Evolutionary conservation across 768 basidiomycete genomes (phyloP).

Genomic region (Sarcodon aspratus): DNA sequence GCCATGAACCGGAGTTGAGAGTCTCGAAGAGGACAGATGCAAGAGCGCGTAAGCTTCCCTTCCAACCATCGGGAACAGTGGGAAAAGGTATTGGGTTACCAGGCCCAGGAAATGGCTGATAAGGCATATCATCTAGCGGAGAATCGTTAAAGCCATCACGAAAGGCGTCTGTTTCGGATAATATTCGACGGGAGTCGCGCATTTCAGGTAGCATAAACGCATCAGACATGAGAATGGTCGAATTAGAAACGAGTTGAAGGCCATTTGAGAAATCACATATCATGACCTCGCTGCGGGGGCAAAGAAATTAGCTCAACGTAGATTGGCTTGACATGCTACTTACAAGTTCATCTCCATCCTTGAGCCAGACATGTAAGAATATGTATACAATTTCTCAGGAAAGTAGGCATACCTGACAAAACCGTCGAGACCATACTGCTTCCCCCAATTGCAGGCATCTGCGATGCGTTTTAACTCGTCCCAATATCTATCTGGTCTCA

Average conservation of each 20-base stretch:
- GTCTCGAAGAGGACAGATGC: conserved; percentile 25
- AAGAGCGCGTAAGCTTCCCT: conserved; percentile 12
- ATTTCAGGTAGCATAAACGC: background rate
- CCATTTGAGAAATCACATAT: conserved; percentile 33
- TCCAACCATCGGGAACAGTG: background rate
- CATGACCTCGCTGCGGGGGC: conserved; percentile 33
- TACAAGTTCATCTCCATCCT: background rate
- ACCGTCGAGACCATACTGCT: background rate
- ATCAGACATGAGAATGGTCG: background rate
- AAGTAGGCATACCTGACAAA: background rate
- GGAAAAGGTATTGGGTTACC: background rate
- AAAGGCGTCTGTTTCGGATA: too few relatives aligned
- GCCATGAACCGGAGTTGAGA: conserved; percentile 12
- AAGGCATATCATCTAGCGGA: background rate
- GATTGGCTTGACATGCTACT: background rate
- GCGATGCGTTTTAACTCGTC: background rate
- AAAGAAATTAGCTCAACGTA: background rate
- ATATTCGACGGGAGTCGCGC: too few relatives aligned
- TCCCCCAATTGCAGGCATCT: background rate
- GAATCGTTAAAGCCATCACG: too few relatives aligned
- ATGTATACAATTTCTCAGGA: background rate
- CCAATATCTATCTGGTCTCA: background rate
- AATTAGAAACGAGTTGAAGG: conserved; percentile 12
- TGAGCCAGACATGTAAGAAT: background rate
- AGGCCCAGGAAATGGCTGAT: background rate